phyloP scores from a whole-genome alignment of 2,329 filamentous ascomycete species.

The Scedosporium apiospermum region DNA sequence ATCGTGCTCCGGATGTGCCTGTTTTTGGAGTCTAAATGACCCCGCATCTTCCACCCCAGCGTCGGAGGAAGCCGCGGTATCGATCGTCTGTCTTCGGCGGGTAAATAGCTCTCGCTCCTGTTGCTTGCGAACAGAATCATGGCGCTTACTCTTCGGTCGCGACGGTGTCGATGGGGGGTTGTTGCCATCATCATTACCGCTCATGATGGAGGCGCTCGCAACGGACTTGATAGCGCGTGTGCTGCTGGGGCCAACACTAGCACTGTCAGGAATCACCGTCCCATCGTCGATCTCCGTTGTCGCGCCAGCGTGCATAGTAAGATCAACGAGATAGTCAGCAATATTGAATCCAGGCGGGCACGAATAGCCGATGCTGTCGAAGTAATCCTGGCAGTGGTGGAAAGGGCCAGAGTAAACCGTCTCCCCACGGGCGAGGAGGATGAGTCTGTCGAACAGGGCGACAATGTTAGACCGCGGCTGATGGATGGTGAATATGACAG shows the following conservation, averaged over 20 bases:
- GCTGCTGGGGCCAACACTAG: conserved; percentile 73
- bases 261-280: conserved; percentile 40
- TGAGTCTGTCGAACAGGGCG: conserved; percentile 87
- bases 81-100: conserved; percentile 55
- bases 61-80: conserved; percentile 54
- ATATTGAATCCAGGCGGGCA: conserved; percentile 98
- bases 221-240: conserved; percentile 84
- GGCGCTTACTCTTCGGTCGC: conserved; percentile 60
- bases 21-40: conserved; percentile 39
- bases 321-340: conserved; percentile 91
- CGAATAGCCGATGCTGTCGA: conserved; percentile 81
- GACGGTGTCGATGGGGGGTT: conserved; percentile 48
- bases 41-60: conserved; percentile 39
- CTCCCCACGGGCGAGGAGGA: conserved; percentile 79
- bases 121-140: conserved; percentile 71
- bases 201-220: conserved; percentile 70
- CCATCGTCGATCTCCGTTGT: conserved; percentile 49
- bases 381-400: conserved; percentile 79
- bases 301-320: conserved; percentile 88
- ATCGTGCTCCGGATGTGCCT: conserved; percentile 29
- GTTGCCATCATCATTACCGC: conserved; percentile 57
- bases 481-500: conserved; percentile 96
- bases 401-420: conserved; percentile 94
- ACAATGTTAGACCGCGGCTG: conserved; percentile 98
- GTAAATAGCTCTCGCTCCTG: conserved; percentile 90